Evolutionary conservation across 768 basidiomycete species (phyloP), one percentile per base, ranked within the genome.

Genomic region (Tulasnella sp.): DNA sequence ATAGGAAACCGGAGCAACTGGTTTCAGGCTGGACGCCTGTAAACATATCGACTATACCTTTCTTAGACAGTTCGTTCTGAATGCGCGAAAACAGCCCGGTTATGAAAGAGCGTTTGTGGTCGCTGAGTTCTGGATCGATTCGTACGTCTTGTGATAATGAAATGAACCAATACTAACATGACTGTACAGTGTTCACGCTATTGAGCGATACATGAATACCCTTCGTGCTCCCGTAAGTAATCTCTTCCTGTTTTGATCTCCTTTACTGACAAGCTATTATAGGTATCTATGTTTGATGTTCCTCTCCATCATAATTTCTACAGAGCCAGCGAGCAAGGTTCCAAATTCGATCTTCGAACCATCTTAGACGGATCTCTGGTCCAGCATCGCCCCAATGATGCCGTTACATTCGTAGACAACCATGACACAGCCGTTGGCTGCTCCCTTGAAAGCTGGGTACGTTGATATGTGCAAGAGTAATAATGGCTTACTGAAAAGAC

Each of bases 231-330:
- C 49, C 16, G 49, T 51, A 32, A 41, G 49, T 37, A 2, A 9
- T 32, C 7, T 28, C 20, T 27, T 9, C 28, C 6, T 31, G 3
- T 44, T 12, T 44, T 27, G 27, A 27, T 16, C 19, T 16, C 16
- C 42, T 27, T 22, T 27, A 5, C 27, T 43, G 7, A 27, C 25
- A n/a, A 78, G 84, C 61, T 67, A 72, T 48, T 53, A 29, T 64
- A 93, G 81, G 78, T 83, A 9, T 73, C 89, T 0, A 88, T 93
- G 61, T 95, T 95, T 57, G 91, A 95, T 61, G 86, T 88, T 5
- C 87, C 88, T 16, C 70, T 96, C 19, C 91, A 96, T 61, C 72
- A 78, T 65, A 88, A 86, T 57, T 81, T 92, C 60, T 71, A 81
- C 60, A 69, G 72, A 53, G 91, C 91, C 10, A 85, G 86, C 62